Percentiles rank a stretch among this genome's conserved stretches.
Conservation (phyloP, 306 rosid species). For the Medicago arabica region DNA sequence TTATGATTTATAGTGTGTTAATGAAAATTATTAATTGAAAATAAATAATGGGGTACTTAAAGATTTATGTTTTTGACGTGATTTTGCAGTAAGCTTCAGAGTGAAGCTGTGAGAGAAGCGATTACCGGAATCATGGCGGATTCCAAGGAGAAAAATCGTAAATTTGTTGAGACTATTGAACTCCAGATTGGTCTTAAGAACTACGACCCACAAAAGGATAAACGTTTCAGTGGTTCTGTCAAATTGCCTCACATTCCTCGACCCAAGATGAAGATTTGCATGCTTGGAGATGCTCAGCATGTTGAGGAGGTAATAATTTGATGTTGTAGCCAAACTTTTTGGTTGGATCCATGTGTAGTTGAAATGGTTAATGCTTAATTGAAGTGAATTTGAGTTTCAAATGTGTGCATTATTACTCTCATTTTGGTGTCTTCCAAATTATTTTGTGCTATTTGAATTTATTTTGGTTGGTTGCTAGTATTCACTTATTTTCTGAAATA, state of each 20-base stretch:
- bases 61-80: not conserved
- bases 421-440: not conserved
- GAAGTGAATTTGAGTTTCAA: not conserved
- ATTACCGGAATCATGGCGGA: constrained; percentile 56
- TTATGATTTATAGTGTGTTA: not conserved
- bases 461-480: not conserved
- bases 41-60: not conserved
- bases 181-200: constrained; percentile 87
- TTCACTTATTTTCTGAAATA: not conserved
- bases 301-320: constrained; percentile 74
- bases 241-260: constrained; percentile 87
- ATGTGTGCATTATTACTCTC: not conserved
- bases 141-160: constrained; percentile 60
- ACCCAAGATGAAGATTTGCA: constrained; percentile 87
- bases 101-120: constrained; percentile 78
- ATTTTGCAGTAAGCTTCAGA: constrained; percentile 74
- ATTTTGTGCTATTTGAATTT: not conserved
- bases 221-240: constrained; percentile 87
- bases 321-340: not conserved
- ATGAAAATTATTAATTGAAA: not conserved
- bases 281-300: constrained; percentile 94
- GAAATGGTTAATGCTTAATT: not conserved
- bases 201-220: constrained; percentile 89
- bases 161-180: constrained; percentile 82
- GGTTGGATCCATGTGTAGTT: not conserved